Conservation (phyloP, 345 rosid genomes). For the Arabidopsis suecica region DNA sequence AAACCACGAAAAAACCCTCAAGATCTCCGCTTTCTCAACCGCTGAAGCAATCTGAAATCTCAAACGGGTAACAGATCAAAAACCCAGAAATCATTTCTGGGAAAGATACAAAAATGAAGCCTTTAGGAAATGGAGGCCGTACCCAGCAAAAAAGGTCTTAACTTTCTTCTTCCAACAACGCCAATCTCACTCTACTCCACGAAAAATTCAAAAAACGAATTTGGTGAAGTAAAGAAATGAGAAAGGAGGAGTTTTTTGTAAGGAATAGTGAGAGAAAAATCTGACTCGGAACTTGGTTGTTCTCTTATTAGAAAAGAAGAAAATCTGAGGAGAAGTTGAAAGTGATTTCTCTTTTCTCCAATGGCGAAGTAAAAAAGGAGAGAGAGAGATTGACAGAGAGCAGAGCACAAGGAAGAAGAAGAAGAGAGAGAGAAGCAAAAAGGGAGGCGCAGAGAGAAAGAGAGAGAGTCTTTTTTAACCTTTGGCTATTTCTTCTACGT, state of each 20-base stretch:
- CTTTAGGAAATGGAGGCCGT: slow-evolving; percentile 15
- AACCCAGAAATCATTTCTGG: slow-evolving; percentile 25
- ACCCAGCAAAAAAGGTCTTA: slow-evolving; percentile 26
- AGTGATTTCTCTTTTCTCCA: slow-evolving; percentile 33
- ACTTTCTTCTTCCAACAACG: slow-evolving; percentile 23
- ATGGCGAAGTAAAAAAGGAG: slow-evolving; percentile 32
- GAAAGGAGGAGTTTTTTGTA: slow-evolving; percentile 14
- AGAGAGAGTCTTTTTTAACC: slow-evolving; percentile 19
- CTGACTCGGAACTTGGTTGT: slow-evolving; percentile 24
- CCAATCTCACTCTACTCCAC: slow-evolving; percentile 11
- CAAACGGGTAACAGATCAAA: slow-evolving; percentile 20
- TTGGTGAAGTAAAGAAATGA: not conserved
- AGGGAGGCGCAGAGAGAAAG: slow-evolving; percentile 43
- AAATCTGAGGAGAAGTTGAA: slow-evolving; percentile 30
- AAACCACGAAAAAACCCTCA: not conserved
- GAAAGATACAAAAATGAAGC: not conserved
- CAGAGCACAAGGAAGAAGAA: slow-evolving; percentile 10
- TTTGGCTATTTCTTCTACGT: not conserved
- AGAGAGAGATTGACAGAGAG: slow-evolving; percentile 35
- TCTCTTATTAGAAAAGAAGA: slow-evolving; percentile 14
- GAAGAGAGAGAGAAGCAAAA: slow-evolving; percentile 24
- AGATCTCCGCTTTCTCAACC: slow-evolving; percentile 45
- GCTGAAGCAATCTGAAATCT: slow-evolving; percentile 38
- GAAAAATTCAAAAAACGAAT: not conserved
- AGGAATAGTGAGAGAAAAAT: not conserved